phyloP scores from a whole-genome alignment of 306 rosid genomes.

The Fragaria ananassa region DNA sequence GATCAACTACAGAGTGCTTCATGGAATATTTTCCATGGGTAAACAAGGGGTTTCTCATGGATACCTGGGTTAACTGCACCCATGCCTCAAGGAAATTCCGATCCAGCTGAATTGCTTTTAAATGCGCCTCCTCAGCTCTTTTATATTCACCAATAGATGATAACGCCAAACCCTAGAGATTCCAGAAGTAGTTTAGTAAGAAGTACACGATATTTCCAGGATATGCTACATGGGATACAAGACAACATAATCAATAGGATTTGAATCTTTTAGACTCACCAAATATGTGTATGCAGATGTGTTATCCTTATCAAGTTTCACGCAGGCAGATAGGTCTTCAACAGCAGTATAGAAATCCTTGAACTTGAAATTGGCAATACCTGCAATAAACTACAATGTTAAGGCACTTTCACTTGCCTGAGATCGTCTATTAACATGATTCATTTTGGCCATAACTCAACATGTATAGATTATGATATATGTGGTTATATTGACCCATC shows the following conservation, averaged over 20 bases:
- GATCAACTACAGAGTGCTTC: background rate
- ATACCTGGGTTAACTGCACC: slow-evolving; percentile 86
- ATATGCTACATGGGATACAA: slow-evolving; percentile 23
- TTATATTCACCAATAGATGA: slow-evolving; percentile 79
- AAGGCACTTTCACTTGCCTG: background rate
- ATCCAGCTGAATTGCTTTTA: slow-evolving; percentile 70
- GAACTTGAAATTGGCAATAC: slow-evolving; percentile 81
- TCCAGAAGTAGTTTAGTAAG: slow-evolving; percentile 28
- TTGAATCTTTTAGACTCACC: slow-evolving; percentile 47
- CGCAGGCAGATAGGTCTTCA: slow-evolving; percentile 69
- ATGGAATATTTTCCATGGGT: slow-evolving; percentile 1
- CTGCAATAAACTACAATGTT: slow-evolving; percentile 33
- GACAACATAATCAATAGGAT: slow-evolving; percentile 15
- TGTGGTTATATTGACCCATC: background rate
- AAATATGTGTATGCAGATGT: slow-evolving; percentile 76
- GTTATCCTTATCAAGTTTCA: slow-evolving; percentile 66
- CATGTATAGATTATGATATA: background rate
- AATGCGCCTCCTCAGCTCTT: slow-evolving; percentile 81
- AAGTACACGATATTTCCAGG: slow-evolving; percentile 10
- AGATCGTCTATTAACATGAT: background rate
- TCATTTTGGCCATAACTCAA: background rate
- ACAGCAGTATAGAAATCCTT: slow-evolving; percentile 71
- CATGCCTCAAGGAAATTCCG: slow-evolving; percentile 76
- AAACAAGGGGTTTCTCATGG: slow-evolving; percentile 18
- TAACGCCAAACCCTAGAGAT: slow-evolving; percentile 70